phyloP scores from a whole-genome alignment of 1,284 basidiomycete genomes.

The Boletus sp. region DNA sequence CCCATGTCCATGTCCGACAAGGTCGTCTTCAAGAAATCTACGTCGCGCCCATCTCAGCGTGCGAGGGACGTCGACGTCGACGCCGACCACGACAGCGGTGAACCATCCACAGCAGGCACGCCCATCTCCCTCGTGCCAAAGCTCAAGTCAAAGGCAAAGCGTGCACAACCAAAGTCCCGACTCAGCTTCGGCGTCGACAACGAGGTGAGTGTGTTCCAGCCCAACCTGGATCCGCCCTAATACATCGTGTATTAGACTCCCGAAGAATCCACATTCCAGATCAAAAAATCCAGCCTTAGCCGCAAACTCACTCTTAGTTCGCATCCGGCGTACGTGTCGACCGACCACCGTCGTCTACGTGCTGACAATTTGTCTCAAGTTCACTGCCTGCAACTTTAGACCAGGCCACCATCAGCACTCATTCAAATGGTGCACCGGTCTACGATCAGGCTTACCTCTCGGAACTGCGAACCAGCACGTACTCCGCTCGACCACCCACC shows the following conservation, averaged over 20 bases:
- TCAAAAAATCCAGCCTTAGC: slow-evolving; percentile 75
- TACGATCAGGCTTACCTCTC: slow-evolving; percentile 80
- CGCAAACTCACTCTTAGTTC: slow-evolving; percentile 56
- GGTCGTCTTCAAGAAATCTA: slow-evolving; percentile 53
- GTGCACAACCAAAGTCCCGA: slow-evolving; percentile 57
- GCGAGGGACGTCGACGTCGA: slow-evolving; percentile 45
- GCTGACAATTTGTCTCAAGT: slow-evolving; percentile 19
- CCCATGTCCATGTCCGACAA: slow-evolving; percentile 23
- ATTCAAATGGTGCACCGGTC: slow-evolving; percentile 44
- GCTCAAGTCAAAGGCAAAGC: slow-evolving; percentile 65
- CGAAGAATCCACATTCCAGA: slow-evolving; percentile 60
- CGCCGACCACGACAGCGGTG: slow-evolving; percentile 31
- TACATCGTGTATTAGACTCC: slow-evolving; percentile 41
- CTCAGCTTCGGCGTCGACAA: slow-evolving; percentile 83
- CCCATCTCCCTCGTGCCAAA: slow-evolving; percentile 59
- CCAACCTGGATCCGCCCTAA: slow-evolving; percentile 21
- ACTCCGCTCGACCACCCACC: slow-evolving; percentile 49
- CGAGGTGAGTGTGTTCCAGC: slow-evolving; percentile 49
- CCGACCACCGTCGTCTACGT: slow-evolving; percentile 8
- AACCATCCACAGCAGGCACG: slow-evolving; percentile 36
- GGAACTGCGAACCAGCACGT: slow-evolving; percentile 80
- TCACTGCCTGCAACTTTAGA: slow-evolving; percentile 43
- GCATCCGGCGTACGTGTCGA: slow-evolving; percentile 44
- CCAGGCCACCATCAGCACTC: slow-evolving; percentile 49
- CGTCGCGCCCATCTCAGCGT: slow-evolving; percentile 51